Evolutionary conservation across 2,329 filamentous ascomycete genomes (phyloP), one percentile per base, ranked within the genome.

Genomic region (Tetracladium maxilliforme): DNA sequence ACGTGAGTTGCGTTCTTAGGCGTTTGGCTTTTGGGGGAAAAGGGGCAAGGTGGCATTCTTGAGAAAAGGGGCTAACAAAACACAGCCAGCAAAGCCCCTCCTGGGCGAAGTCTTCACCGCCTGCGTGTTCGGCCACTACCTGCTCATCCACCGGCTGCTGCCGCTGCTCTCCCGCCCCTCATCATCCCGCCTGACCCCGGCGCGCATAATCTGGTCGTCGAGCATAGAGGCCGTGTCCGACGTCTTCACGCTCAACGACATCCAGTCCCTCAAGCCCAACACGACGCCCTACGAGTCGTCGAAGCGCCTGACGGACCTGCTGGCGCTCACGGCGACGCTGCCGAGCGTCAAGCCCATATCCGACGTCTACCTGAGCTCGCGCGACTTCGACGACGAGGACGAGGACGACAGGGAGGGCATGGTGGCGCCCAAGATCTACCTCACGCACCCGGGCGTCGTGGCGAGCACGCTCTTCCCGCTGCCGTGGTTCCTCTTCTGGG

Each of bases 111-210:
- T 93, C 11, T 98, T 95, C 47, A 78, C 76, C 45, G 77, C 87
- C 24, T 95, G 95, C 44, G 66, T 93, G 16, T 95, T 98, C 44
- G 90, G 90, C 1, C 90, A 98, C 54, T 95, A 98, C 47, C 55
- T 94, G 42, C 70, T 98, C 14, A 70, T 70, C 10, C 86, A 93
- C 47, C 71, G 76, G 42, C 63, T 95, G 8, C 64, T 78, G 36
- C 77, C 82, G 1, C 58, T 94, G 8, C 63, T 98, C 38, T 54
- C 57, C 39, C 56, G 69, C 25, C 43, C 42, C 10, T 41, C 49
- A 10, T 38, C 41, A 20, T 34, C 50, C 29, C 34, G 50, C 19
- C 43, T 56, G 4, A 29, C 51, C 2, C 55, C 58, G 6, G 45
- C 42, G 18, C 70, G 83, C 25, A 64, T 98, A 26, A 66, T 95